These are phyloP conservation scores for Didymellaceae sp. DNA, from an alignment of 2,329 filamentous ascomycete species.

Conservation along the genomic window DNA sequence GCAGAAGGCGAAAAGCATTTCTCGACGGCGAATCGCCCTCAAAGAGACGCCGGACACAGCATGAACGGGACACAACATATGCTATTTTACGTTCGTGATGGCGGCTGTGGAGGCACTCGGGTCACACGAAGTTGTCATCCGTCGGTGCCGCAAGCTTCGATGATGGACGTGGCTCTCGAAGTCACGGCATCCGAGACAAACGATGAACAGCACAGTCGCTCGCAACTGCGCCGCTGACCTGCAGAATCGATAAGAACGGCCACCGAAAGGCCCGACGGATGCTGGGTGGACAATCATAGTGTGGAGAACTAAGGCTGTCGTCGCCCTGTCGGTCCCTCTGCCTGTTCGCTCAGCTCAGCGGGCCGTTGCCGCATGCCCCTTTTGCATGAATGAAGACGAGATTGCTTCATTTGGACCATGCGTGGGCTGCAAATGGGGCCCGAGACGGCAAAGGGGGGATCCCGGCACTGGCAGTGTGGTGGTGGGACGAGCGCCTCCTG, in stretches of 20 bases:
- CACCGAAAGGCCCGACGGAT: conserved; percentile 16
- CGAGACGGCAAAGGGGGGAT: conserved; percentile 9
- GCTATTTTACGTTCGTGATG: conserved; percentile 6
- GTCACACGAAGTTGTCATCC: conserved; percentile 5
- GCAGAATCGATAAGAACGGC: conserved; percentile 28
- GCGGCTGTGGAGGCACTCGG: conserved; percentile 13
- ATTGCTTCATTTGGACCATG: conserved; percentile 18
- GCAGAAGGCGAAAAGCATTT: conserved; percentile 5
- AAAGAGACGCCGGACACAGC: conserved; percentile 3
- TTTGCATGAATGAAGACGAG: conserved; percentile 29
- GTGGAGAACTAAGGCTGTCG: conserved; percentile 37
- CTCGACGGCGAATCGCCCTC: conserved; percentile 10
- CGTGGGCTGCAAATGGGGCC: conserved; percentile 12
- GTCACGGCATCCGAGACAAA: conserved; percentile 1
- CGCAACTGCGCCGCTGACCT: conserved; percentile 2
- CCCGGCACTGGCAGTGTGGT: conserved; percentile 8
- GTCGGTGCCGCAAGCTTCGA: neutral
- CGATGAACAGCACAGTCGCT: neutral
- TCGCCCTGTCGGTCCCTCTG: conserved; percentile 23
- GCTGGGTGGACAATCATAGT: conserved; percentile 39
- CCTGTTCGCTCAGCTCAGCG: conserved; percentile 27
- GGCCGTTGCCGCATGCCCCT: conserved; percentile 26
- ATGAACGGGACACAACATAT: conserved; percentile 11
- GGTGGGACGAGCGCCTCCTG: conserved; percentile 11
- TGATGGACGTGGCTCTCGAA: conserved; percentile 10